Base-by-base conservation (phyloP, 352 stramenopile genomes). In the Sclerospora graminicola region DNA sequence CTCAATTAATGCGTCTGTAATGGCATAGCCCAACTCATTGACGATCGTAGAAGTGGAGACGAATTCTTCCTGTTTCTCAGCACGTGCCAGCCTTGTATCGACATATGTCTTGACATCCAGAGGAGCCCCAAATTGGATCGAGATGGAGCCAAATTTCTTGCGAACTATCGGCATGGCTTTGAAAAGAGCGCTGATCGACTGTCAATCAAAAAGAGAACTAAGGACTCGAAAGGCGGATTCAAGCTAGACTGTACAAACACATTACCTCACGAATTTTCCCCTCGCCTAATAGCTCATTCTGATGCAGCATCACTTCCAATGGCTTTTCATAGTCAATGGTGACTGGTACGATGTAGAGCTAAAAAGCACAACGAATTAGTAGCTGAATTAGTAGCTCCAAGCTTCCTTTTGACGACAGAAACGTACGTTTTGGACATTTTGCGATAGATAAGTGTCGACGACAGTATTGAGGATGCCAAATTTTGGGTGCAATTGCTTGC, bases 251-350 rank as follows among this genome's bases (percentile, higher is more conserved):
- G n/a, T n/a, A n/a, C n/a, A n/a, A 29, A 29, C 53, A 24, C 5
- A 19, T 15, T 55, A 79, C 69, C 56, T 89, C 77, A 30, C 84
- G 82, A 45, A 89, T 66, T 48, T 88, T 87, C 44, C 78, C 78
- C 49, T 87, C 73, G 11, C 80, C 80, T 4, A 89, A 42, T 0
- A 92, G 49, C 20, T 92, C 80, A 13, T 89, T 84, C 43, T 89
- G 79, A 26, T 92, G 79, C 4, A 92, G 41, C 42, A 86, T 53
- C 11, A 86, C 74, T 50, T 92, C 80, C 15, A 89, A 57, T 2
- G 80, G 78, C 54, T 88, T 89, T 50, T 92, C 80, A 38, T 89
- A 92, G 52, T 92, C 80, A 35, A 92, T 92, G 4, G 77, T 89
- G 18, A 92, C 74, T 0, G 80, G 80, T 8, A 92, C 78, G 45